These are phyloP conservation scores for Candida manassasensis DNA, from an alignment of 805 yeast genomes.

Conservation along the genomic window DNA sequence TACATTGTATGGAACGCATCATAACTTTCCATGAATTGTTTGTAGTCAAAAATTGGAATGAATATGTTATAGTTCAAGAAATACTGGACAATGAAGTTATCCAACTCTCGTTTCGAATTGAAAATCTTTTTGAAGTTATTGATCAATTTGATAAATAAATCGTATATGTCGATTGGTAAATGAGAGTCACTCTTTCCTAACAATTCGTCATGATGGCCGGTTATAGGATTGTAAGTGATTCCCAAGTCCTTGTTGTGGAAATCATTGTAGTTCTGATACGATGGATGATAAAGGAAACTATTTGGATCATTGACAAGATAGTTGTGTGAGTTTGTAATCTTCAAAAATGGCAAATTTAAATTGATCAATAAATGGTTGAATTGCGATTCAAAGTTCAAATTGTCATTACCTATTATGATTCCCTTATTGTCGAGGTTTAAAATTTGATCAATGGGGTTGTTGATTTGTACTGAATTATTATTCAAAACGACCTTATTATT, in stretches of 20 bases:
- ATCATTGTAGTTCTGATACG: constrained; percentile 32
- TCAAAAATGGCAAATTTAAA: constrained; percentile 39
- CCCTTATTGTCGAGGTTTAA: constrained; percentile 41
- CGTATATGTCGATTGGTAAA: constrained; percentile 39
- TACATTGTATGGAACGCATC: constrained; percentile 45
- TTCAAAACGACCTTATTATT: constrained; percentile 10
- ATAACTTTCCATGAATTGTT: constrained; percentile 48
- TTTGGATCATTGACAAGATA: constrained; percentile 38
- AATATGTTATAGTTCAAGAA: constrained; percentile 50
- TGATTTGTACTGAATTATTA: constrained; percentile 19
- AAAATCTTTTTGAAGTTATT: constrained; percentile 40
- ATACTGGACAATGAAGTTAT: constrained; percentile 44
- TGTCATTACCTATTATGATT: constrained; percentile 41
- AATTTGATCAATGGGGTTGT: constrained; percentile 43
- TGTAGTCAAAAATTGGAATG: constrained; percentile 52
- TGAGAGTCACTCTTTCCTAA: constrained; percentile 4
- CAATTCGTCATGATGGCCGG: constrained; percentile 17
- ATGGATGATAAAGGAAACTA: constrained; percentile 38
- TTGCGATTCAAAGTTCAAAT: constrained; percentile 41
- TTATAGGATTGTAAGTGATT: constrained; percentile 36
- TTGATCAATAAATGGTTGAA: constrained; percentile 41
- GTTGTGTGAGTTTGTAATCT: constrained; percentile 41
- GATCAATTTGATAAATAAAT: constrained; percentile 39
- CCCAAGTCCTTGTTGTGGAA: constrained; percentile 34
- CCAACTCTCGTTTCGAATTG: constrained; percentile 35